These are phyloP conservation scores for Rhododendron molle DNA, from an alignment of 148 eudicot species.

Conservation along the genomic window DNA sequence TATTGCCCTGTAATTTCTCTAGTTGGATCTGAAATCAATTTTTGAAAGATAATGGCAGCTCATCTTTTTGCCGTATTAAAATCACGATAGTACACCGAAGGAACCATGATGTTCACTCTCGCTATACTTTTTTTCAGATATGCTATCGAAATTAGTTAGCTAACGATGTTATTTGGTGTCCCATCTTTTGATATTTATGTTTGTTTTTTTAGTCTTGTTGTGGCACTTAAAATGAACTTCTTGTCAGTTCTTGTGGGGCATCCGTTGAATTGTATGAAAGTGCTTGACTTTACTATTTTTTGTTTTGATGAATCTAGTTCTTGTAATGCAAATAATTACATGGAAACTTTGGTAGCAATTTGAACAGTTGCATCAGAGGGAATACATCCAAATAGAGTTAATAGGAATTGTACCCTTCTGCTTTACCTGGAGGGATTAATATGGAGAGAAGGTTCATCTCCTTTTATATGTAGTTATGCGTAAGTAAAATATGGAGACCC, in stretches of 20 bases:
- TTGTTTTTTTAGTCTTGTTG: not conserved
- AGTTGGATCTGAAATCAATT: not conserved
- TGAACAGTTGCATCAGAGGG: not conserved
- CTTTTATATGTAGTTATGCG: not conserved
- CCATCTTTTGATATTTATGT: no score
- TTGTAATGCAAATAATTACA: no score
- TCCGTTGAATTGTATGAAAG: not conserved
- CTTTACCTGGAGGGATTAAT: not conserved
- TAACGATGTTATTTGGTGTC: not conserved
- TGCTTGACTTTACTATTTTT: not conserved
- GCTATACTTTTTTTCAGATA: not conserved
- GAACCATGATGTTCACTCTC: not conserved
- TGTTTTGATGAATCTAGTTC: not conserved
- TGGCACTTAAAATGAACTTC: not conserved
- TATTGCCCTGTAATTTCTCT: not conserved
- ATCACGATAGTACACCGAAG: not conserved
- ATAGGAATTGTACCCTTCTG: not conserved
- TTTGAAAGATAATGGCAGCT: not conserved
- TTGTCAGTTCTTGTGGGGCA: not conserved
- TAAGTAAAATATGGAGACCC: not conserved
- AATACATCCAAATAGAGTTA: not conserved
- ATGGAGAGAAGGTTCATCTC: not conserved
- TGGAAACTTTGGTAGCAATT: not conserved
- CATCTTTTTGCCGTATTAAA: not conserved
- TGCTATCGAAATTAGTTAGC: not conserved